Evolutionary conservation across 2,329 filamentous ascomycete genomes (phyloP).

Genomic region (Myriosclerotinia scirpicola): DNA sequence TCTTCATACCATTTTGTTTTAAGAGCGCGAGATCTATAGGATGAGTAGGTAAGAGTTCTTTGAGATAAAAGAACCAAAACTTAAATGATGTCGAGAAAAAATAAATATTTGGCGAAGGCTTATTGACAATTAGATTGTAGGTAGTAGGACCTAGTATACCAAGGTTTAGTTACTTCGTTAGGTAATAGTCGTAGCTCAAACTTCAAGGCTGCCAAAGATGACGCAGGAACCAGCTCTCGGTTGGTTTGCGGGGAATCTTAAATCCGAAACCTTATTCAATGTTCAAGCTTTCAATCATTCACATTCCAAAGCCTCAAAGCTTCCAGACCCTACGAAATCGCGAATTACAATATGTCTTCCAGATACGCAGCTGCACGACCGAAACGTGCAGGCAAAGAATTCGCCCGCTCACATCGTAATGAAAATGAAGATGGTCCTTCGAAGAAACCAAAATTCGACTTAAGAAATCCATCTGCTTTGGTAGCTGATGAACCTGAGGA

Average conservation of each 20-base stretch:
- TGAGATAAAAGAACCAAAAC: background rate
- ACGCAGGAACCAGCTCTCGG: slow-evolving; percentile 24
- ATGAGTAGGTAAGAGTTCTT: background rate
- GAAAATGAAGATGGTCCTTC: slow-evolving; percentile 49
- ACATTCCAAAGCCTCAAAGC: background rate
- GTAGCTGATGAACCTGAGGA: slow-evolving; percentile 77
- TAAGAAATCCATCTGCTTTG: slow-evolving; percentile 90
- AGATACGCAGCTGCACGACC: slow-evolving; percentile 68
- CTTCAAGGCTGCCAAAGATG: slow-evolving; percentile 20
- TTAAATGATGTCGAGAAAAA: background rate
- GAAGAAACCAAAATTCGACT: slow-evolving; percentile 89
- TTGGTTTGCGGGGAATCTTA: slow-evolving; percentile 17
- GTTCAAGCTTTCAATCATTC: background rate
- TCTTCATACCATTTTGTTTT: slow-evolving; percentile 30
- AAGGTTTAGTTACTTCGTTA: too few relatives aligned
- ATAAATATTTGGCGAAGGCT: background rate
- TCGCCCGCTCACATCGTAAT: slow-evolving; percentile 70
- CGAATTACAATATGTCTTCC: slow-evolving; percentile 48
- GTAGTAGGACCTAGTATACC: background rate
- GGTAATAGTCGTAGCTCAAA: too few relatives aligned
- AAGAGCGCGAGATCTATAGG: background rate
- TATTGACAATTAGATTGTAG: background rate
- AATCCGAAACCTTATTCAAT: slow-evolving; percentile 13
- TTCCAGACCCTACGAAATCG: background rate
- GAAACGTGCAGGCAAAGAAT: slow-evolving; percentile 80